Percentiles rank a stretch among this genome's conserved stretches.
These are phyloP conservation scores for Yamadazyma akitaensis DNA, from an alignment of 805 yeast species.

Conservation along the genomic window DNA sequence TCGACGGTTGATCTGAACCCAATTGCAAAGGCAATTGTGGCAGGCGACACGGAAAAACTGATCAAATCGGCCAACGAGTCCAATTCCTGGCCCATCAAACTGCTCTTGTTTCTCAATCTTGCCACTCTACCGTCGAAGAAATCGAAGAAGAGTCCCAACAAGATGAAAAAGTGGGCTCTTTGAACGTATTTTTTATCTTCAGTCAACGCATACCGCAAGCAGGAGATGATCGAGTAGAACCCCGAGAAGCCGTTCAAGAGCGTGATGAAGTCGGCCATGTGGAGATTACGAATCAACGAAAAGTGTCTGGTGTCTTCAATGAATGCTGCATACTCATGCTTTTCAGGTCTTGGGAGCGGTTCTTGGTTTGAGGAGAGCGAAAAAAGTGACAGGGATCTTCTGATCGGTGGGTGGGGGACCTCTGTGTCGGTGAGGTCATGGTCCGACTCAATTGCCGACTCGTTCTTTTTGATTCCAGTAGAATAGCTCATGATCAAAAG, in stretches of 20 bases:
- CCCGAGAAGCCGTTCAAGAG: slow-evolving; percentile 93
- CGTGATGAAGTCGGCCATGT: slow-evolving; percentile 95
- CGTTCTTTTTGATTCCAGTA: slow-evolving; percentile 21
- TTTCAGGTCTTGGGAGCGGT: slow-evolving; percentile 68
- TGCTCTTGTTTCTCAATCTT: slow-evolving; percentile 84
- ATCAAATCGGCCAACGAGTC: slow-evolving; percentile 95
- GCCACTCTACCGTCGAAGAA: slow-evolving; percentile 98
- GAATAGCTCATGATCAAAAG: slow-evolving; percentile 16
- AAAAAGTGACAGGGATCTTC: slow-evolving; percentile 53
- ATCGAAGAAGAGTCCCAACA: slow-evolving; percentile 92
- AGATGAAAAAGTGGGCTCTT: slow-evolving; percentile 84
- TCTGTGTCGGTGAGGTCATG: slow-evolving; percentile 25
- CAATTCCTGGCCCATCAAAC: slow-evolving; percentile 95
- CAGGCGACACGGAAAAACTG: slow-evolving; percentile 95
- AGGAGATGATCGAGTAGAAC: slow-evolving; percentile 82
- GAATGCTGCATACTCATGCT: slow-evolving; percentile 72
- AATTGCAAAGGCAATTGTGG: slow-evolving; percentile 84
- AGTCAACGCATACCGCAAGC: slow-evolving; percentile 75
- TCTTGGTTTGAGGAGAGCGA: slow-evolving; percentile 51
- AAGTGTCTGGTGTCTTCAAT: slow-evolving; percentile 83
- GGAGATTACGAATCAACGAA: slow-evolving; percentile 80
- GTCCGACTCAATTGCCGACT: slow-evolving; percentile 37
- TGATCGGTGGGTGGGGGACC: slow-evolving; percentile 25
- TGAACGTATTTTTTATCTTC: slow-evolving; percentile 68
- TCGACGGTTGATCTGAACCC: slow-evolving; percentile 87